These are phyloP conservation scores for Raffaelea albimanens DNA, from an alignment of 2,329 filamentous ascomycete genomes.

Conservation along the genomic window DNA sequence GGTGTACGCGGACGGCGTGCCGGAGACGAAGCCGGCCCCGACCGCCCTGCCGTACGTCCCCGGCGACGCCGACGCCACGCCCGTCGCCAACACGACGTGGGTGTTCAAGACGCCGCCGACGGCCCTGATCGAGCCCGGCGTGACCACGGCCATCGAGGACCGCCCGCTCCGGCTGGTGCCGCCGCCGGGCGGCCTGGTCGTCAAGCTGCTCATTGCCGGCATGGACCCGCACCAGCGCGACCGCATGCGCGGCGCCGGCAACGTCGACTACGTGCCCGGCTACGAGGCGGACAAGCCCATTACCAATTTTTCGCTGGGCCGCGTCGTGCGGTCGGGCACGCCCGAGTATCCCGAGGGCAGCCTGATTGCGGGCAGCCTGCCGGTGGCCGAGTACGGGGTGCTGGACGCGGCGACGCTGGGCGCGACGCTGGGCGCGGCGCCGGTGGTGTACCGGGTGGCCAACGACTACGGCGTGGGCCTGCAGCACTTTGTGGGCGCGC, in stretches of 20 bases:
- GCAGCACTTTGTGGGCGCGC: conserved; percentile 60
- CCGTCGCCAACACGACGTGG: conserved; percentile 56
- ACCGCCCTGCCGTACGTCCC: too few species aligned
- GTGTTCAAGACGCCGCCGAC: conserved; percentile 62
- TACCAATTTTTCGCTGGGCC: conserved; percentile 51
- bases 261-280: conserved; percentile 60
- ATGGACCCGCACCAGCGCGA: conserved; percentile 80
- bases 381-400: not conserved
- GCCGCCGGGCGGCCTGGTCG: conserved; percentile 54
- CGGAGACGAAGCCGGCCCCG: too few species aligned
- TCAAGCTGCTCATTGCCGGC: conserved; percentile 63
- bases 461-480: conserved; percentile 60
- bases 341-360: conserved; percentile 58
- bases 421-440: conserved; percentile 58
- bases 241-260: conserved; percentile 56
- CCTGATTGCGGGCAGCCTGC: conserved; percentile 36
- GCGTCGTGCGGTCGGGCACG: conserved; percentile 59
- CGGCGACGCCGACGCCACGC: not conserved
- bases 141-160: conserved; percentile 59
- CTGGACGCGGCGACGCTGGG: conserved; percentile 33
- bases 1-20: not conserved
- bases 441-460: conserved; percentile 43
- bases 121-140: conserved; percentile 57
- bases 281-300: conserved; percentile 57
- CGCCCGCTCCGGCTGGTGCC: conserved; percentile 54